phyloP scores from a whole-genome alignment of 2,329 filamentous ascomycete species.

The Alternaria metachromatica region DNA sequence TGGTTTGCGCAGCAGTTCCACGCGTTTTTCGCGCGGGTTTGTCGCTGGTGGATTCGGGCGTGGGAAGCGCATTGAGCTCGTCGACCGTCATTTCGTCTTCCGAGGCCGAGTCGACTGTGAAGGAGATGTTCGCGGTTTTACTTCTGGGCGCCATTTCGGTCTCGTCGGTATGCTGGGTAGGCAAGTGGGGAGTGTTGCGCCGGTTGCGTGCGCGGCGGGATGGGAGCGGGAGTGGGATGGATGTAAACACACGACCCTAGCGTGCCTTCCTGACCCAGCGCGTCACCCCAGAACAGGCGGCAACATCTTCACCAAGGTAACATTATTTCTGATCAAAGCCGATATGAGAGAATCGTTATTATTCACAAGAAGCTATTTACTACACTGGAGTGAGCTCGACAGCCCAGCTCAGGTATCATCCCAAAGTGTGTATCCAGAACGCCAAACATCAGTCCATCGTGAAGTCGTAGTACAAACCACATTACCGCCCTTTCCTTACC shows the following conservation, averaged over 20 bases:
- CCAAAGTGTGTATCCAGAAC: slow-evolving; percentile 9
- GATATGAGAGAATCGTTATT: slow-evolving; percentile 4
- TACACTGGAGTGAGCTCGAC: neutral
- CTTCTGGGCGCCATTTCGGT: slow-evolving; percentile 42
- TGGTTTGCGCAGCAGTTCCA: slow-evolving; percentile 37
- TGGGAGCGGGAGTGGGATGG: slow-evolving; percentile 4
- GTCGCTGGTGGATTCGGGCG: slow-evolving; percentile 51
- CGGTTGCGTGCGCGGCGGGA: slow-evolving; percentile 10
- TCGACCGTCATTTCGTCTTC: slow-evolving; percentile 50
- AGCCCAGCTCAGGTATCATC: slow-evolving; percentile 12
- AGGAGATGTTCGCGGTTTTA: slow-evolving; percentile 44
- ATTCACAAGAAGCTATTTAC: slow-evolving; percentile 6
- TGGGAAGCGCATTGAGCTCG: slow-evolving; percentile 46
- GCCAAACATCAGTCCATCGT: slow-evolving; percentile 6
- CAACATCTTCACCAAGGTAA: neutral
- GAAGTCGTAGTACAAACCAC: slow-evolving; percentile 3
- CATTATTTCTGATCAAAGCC: neutral
- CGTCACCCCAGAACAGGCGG: neutral
- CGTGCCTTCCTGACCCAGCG: neutral
- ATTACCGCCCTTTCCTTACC: slow-evolving; percentile 1
- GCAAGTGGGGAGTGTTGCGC: slow-evolving; percentile 4
- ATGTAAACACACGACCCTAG: slow-evolving; percentile 14
- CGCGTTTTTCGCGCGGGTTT: slow-evolving; percentile 47
- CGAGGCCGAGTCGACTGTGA: slow-evolving; percentile 50
- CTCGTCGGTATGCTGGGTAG: neutral